Percentiles rank a stretch among this genome's conserved stretches.
Conservation (phyloP, 2,329 filamentous ascomycete species). For the Leptoxyphium fumago region DNA sequence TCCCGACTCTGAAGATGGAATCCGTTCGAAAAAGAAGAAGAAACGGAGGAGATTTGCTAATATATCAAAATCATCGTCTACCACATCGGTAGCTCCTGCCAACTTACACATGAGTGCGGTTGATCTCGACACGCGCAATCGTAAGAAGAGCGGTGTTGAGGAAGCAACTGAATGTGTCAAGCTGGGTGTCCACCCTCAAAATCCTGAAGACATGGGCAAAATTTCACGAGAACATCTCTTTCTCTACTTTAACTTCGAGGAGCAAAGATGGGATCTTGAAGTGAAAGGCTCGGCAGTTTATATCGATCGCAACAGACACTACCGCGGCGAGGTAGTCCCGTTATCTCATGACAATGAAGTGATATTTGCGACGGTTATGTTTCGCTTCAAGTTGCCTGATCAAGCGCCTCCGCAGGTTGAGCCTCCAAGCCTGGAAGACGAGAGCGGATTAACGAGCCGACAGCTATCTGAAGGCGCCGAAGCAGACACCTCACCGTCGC, state of each 20-base stretch:
- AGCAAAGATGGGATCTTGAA: conserved; percentile 49
- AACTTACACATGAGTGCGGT: conserved; percentile 17
- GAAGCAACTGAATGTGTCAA: conserved; percentile 36
- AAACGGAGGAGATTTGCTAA: conserved; percentile 3
- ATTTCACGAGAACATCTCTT: conserved; percentile 63
- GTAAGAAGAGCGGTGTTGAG: conserved; percentile 17
- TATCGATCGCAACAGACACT: conserved; percentile 36
- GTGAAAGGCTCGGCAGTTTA: conserved; percentile 57
- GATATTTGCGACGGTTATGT: conserved; percentile 55
- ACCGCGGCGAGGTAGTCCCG: conserved; percentile 37
- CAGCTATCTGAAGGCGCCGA: conserved; percentile 32
- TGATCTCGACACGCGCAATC: conserved; percentile 15
- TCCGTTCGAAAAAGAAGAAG: conserved; percentile 27
- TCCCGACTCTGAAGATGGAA: conserved; percentile 33
- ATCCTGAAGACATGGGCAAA: conserved; percentile 49
- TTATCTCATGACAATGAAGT: conserved; percentile 52
- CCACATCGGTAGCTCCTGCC: conserved; percentile 27
- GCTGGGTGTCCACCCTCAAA: conserved; percentile 58
- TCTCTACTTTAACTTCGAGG: conserved; percentile 53
- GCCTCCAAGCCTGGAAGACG: conserved; percentile 35
- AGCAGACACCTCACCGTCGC: conserved; percentile 17
- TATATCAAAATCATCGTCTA: conserved; percentile 31
- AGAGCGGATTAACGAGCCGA: conserved; percentile 14
- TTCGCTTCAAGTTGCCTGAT: conserved; percentile 54
- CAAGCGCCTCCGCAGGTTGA: conserved; percentile 23